Evolutionary conservation across 106 monocot species (phyloP).

Genomic region (Dendrobium chrysotoxum): DNA sequence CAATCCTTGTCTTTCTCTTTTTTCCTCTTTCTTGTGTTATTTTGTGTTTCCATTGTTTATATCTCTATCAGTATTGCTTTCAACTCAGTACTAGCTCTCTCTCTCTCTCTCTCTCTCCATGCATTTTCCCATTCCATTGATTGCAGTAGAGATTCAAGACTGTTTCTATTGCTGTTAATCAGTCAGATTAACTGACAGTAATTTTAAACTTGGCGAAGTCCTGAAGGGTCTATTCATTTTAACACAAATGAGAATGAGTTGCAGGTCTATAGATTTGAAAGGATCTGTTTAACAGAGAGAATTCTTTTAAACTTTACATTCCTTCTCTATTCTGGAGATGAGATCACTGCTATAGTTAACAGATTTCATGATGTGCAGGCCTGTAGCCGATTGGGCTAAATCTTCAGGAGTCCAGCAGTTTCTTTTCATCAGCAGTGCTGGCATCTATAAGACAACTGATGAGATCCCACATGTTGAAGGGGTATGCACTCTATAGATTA

Average conservation of each 20-base stretch:
- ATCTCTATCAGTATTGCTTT: too few relatives aligned
- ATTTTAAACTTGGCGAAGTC: background rate
- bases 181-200: background rate
- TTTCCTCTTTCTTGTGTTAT: too few relatives aligned
- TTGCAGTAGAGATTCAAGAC: background rate
- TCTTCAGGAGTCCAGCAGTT: constrained; percentile 69
- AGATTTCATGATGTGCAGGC: constrained; percentile 38
- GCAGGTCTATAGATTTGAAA: constrained; percentile 1
- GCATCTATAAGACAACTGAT: constrained; percentile 80
- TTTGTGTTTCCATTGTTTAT: too few relatives aligned
- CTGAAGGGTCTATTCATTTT: background rate
- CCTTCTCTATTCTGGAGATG: background rate
- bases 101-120: background rate
- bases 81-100: too few relatives aligned
- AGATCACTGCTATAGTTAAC: background rate
- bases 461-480: constrained; percentile 98
- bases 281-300: background rate
- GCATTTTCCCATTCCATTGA: background rate
- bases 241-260: background rate
- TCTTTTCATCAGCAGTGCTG: constrained; percentile 93
- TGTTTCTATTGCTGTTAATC: background rate
- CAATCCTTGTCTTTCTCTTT: too few relatives aligned
- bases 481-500: constrained; percentile 39
- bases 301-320: background rate
- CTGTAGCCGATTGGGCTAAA: constrained; percentile 90